Conservation (phyloP, 192 early-diverging fungal genomes). For the Entomortierella lignicola region DNA sequence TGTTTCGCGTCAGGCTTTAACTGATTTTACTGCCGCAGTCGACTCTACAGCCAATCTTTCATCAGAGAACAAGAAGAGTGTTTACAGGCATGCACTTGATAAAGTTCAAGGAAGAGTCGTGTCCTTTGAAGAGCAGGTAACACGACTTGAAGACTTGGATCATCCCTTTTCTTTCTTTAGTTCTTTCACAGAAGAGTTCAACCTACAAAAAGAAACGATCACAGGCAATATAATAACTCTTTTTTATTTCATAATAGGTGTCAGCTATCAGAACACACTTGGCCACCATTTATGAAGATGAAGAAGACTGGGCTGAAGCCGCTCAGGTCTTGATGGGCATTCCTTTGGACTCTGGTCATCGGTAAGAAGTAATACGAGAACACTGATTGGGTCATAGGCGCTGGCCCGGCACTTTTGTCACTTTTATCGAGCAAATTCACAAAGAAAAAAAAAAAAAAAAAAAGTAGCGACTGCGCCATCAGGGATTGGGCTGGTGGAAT, state of each 20-base stretch:
- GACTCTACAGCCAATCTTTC: constrained; percentile 57
- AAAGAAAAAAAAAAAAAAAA: no score
- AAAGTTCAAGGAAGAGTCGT: constrained; percentile 79
- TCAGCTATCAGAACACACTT: constrained; percentile 81
- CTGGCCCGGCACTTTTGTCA: no score
- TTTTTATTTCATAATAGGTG: constrained; percentile 56
- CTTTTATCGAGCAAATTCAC: no score
- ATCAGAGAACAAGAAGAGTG: constrained; percentile 58
- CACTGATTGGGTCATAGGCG: no score
- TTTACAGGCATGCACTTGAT: constrained; percentile 76
- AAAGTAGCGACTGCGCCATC: constrained; percentile 9
- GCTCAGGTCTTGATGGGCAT: constrained; percentile 89
- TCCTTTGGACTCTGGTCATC: constrained; percentile 90
- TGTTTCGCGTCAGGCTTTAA: constrained; percentile 76
- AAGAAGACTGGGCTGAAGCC: constrained; percentile 87
- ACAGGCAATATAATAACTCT: neutral
- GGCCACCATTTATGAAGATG: constrained; percentile 75
- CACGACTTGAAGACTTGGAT: neutral
- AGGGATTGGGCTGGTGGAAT: neutral
- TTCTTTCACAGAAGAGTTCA: no score
- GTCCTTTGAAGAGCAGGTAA: constrained; percentile 87
- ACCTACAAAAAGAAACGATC: no score
- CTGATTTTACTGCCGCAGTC: constrained; percentile 75
- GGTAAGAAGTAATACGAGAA: constrained; percentile 46
- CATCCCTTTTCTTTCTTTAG: no score